Conservation (phyloP, 2,329 filamentous ascomycete species). For the Pyrenophora tritici-repentis region DNA sequence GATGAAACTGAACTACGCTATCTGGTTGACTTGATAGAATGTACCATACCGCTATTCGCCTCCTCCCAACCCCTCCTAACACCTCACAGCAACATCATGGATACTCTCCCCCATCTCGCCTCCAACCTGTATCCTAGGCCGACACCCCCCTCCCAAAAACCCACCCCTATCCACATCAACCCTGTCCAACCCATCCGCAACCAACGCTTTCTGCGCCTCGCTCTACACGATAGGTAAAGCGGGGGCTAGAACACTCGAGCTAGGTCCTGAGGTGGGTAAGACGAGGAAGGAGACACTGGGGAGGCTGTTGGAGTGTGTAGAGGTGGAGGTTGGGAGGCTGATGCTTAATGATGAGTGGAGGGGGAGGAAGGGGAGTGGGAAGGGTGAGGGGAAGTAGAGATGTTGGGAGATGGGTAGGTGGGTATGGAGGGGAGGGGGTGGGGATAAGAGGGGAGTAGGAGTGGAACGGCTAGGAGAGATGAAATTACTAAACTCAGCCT, state of each 20-base stretch:
- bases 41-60: slow-evolving; percentile 8
- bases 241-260: slow-evolving; percentile 16
- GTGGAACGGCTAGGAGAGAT: no score
- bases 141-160: slow-evolving; percentile 11
- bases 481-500: no score
- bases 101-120: slow-evolving; percentile 18
- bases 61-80: neutral
- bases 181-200: no score
- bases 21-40: slow-evolving; percentile 21
- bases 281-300: slow-evolving; percentile 19
- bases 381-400: neutral
- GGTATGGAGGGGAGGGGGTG: neutral
- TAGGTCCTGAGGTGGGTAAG: slow-evolving; percentile 21
- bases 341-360: slow-evolving; percentile 5
- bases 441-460: no score
- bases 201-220: slow-evolving; percentile 17
- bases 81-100: slow-evolving; percentile 10
- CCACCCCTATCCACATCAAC: no score
- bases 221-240: slow-evolving; percentile 23
- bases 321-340: slow-evolving; percentile 16
- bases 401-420: neutral
- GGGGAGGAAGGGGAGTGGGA: slow-evolving; percentile 1
- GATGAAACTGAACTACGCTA: slow-evolving; percentile 24
- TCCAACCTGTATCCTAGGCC: slow-evolving; percentile 19
- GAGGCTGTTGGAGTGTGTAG: slow-evolving; percentile 17